Evolutionary conservation across 768 basidiomycete species (phyloP).

Genomic region (Pleurotus eryngii): DNA sequence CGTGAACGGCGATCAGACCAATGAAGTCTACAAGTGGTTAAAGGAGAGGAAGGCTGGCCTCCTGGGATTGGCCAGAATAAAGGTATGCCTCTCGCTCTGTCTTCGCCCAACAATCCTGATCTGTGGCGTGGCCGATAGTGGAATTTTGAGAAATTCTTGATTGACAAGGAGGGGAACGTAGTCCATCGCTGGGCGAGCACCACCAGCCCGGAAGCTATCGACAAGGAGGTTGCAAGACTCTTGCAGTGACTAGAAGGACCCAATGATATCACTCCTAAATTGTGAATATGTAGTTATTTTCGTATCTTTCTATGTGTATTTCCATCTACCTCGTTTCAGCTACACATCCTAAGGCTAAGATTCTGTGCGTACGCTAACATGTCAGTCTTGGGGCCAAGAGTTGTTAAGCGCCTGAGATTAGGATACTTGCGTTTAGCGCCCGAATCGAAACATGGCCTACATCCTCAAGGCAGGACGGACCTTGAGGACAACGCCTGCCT

Average conservation of each 20-base stretch:
- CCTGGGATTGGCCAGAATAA: slow-evolving; percentile 69
- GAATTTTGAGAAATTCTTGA: slow-evolving; percentile 91
- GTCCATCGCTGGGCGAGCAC: slow-evolving; percentile 76
- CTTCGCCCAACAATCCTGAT: neutral
- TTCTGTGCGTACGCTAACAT: too few relatives aligned
- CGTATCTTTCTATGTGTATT: neutral
- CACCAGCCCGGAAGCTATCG: slow-evolving; percentile 65
- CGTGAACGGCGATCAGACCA: slow-evolving; percentile 84
- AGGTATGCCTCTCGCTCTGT: slow-evolving; percentile 40
- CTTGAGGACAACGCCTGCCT: neutral
- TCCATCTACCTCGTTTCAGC: too few relatives aligned
- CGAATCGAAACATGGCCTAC: neutral
- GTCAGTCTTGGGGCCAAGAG: too few relatives aligned
- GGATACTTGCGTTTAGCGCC: neutral
- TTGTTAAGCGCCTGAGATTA: neutral
- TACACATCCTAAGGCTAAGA: too few relatives aligned
- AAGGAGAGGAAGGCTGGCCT: slow-evolving; percentile 77
- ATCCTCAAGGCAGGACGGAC: neutral
- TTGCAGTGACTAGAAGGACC: slow-evolving; percentile 25
- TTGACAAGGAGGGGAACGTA: slow-evolving; percentile 75
- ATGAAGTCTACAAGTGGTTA: slow-evolving; percentile 82
- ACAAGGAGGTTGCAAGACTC: slow-evolving; percentile 60
- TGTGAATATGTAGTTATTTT: neutral
- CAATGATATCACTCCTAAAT: neutral
- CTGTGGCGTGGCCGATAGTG: slow-evolving; percentile 43